These are phyloP conservation scores for Tolypocladium paradoxum DNA, from an alignment of 2,329 filamentous ascomycete species.

Conservation along the genomic window DNA sequence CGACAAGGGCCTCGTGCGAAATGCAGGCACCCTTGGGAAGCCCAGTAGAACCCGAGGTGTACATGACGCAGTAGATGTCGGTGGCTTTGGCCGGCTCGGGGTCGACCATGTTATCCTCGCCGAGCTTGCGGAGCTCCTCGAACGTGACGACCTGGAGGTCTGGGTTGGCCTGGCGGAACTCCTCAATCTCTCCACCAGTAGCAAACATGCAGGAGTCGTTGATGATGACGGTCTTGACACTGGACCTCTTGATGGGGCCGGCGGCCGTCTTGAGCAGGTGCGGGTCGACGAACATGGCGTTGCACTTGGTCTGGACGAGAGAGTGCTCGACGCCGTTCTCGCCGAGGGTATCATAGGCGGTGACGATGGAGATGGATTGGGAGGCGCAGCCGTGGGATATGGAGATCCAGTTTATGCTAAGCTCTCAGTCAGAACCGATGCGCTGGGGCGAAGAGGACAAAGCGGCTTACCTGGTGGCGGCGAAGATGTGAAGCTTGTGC, in stretches of 20 bases:
- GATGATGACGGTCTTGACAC: constrained; percentile 51
- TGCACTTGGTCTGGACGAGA: constrained; percentile 67
- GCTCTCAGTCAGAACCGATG: background rate
- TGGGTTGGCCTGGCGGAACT: constrained; percentile 46
- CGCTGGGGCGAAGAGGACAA: background rate
- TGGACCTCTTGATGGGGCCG: constrained; percentile 43
- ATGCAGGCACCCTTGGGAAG: constrained; percentile 81
- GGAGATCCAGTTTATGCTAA: constrained; percentile 70
- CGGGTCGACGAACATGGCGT: constrained; percentile 80
- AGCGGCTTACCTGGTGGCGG: constrained; percentile 57
- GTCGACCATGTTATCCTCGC: constrained; percentile 58
- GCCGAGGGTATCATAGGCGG: constrained; percentile 88
- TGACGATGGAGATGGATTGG: constrained; percentile 85
- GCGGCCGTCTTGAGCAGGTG: constrained; percentile 56
- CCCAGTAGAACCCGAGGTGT: constrained; percentile 83
- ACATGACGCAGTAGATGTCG: constrained; percentile 76
- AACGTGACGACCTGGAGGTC: constrained; percentile 42
- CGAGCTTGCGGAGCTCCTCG: constrained; percentile 43
- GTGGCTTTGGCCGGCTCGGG: constrained; percentile 61
- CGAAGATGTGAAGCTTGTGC: constrained; percentile 71
- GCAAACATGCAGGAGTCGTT: constrained; percentile 47
- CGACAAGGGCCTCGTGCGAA: constrained; percentile 69
- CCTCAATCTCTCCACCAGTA: constrained; percentile 38
- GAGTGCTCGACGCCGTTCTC: constrained; percentile 78
- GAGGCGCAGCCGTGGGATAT: constrained; percentile 68